Conservation (phyloP, 805 yeast genomes). For the Metschnikowia gruessii region DNA sequence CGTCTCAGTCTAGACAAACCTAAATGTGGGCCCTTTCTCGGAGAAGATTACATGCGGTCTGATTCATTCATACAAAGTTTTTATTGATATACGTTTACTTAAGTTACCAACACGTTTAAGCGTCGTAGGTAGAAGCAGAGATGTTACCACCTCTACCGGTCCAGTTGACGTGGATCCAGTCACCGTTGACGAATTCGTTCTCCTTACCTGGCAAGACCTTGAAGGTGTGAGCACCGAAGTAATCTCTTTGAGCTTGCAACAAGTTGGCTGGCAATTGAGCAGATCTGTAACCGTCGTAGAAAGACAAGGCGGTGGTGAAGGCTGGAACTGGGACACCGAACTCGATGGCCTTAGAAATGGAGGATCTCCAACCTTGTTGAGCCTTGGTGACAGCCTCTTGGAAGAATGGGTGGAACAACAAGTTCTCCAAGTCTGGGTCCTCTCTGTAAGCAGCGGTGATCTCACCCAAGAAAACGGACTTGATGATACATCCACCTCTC, state of each 20-base stretch:
- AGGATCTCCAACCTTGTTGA: slow-evolving; percentile 92
- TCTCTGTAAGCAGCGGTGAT: slow-evolving; percentile 95
- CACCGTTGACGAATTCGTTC: slow-evolving; percentile 71
- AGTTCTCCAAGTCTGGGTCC: slow-evolving; percentile 90
- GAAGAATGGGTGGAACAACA: slow-evolving; percentile 95
- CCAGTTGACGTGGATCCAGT: slow-evolving; percentile 96
- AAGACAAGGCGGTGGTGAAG: slow-evolving; percentile 91
- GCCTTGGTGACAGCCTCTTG: slow-evolving; percentile 87
- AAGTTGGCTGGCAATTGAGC: slow-evolving; percentile 94
- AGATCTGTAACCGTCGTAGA: slow-evolving; percentile 99
- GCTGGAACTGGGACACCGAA: slow-evolving; percentile 98
- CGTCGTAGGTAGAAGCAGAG: slow-evolving; percentile 91
- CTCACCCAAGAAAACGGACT: slow-evolving; percentile 97
- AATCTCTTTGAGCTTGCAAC: slow-evolving; percentile 99
- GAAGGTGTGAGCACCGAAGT: slow-evolving; percentile 99
- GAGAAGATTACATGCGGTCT: no score
- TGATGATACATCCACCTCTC: slow-evolving; percentile 99
- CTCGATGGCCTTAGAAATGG: slow-evolving; percentile 71
- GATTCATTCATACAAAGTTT: slow-evolving; percentile 1
- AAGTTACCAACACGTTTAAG: slow-evolving; percentile 43
- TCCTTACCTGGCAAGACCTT: slow-evolving; percentile 86
- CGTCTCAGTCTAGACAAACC: no score
- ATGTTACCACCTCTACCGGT: slow-evolving; percentile 98
- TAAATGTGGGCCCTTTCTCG: no score
- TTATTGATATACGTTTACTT: slow-evolving; percentile 3